A percentile compares a stretch with the other conserved stretches of the same genome.
Evolutionary conservation across 768 basidiomycete genomes (phyloP).

Genomic region (Multifurca ochricompacta): DNA sequence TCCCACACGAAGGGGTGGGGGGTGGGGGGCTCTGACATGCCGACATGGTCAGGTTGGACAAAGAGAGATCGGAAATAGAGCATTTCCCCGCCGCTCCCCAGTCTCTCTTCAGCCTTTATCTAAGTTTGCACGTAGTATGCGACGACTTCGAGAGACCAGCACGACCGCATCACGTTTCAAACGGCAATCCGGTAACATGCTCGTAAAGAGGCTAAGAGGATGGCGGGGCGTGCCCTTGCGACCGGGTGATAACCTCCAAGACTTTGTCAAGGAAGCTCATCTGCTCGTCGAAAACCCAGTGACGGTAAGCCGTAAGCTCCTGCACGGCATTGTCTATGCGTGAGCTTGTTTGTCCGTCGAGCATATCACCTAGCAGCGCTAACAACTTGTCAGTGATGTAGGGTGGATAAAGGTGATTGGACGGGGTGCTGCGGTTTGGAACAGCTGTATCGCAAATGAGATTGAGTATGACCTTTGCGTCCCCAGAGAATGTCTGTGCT

Average conservation of each 20-base stretch:
- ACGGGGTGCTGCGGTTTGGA: not conserved
- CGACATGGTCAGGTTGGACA: too few relatives aligned
- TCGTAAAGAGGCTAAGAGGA: too few relatives aligned
- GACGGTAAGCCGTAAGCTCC: too few relatives aligned
- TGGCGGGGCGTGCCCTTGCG: not conserved
- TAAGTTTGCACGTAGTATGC: too few relatives aligned
- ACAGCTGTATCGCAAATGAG: constrained; percentile 24
- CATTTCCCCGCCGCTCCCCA: too few relatives aligned
- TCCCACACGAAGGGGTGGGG: too few relatives aligned
- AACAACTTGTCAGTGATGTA: not conserved
- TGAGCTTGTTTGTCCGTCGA: not conserved
- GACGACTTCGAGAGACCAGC: too few relatives aligned
- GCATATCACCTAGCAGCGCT: not conserved
- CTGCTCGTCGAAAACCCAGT: not conserved
- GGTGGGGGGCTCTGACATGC: too few relatives aligned
- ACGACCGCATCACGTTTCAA: too few relatives aligned
- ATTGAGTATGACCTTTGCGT: constrained; percentile 24
- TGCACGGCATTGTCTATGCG: not conserved
- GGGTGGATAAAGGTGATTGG: not conserved
- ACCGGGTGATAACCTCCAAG: not conserved
- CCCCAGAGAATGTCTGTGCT: not conserved
- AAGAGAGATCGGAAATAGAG: too few relatives aligned
- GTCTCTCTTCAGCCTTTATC: too few relatives aligned
- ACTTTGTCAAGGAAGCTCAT: not conserved
- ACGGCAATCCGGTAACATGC: too few relatives aligned